Conservation (phyloP, 768 basidiomycete genomes). For the Galerina sulciceps region DNA sequence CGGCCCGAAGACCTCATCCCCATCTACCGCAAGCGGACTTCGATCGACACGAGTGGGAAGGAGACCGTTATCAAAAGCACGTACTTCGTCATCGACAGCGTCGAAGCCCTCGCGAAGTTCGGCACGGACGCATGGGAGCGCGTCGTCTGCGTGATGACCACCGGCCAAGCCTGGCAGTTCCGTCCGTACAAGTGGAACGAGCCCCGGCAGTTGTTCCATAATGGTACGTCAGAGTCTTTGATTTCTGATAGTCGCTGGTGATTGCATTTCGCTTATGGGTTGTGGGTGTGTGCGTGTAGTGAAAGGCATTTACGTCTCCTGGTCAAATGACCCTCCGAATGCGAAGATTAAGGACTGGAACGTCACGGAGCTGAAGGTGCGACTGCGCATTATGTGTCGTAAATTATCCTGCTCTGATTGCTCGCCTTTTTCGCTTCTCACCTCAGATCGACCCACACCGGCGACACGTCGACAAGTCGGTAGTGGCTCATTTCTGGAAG, state of each 20-base stretch:
- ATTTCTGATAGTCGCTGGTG: background rate
- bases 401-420: background rate
- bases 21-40: slow-evolving; percentile 84
- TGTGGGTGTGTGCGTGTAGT: slow-evolving; percentile 49
- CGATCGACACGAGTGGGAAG: slow-evolving; percentile 66
- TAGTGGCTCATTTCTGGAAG: slow-evolving; percentile 97
- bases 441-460: slow-evolving; percentile 89
- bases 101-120: slow-evolving; percentile 92
- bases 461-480: slow-evolving; percentile 92
- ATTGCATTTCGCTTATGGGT: background rate
- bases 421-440: background rate
- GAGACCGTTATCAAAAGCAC: slow-evolving; percentile 60
- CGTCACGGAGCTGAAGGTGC: slow-evolving; percentile 90
- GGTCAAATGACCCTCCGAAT: slow-evolving; percentile 91
- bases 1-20: slow-evolving; percentile 83
- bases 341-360: slow-evolving; percentile 95
- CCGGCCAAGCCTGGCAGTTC: slow-evolving; percentile 99
- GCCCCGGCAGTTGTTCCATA: slow-evolving; percentile 89
- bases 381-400: slow-evolving; percentile 7
- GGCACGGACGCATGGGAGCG: slow-evolving; percentile 95
- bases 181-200: slow-evolving; percentile 96
- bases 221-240: slow-evolving; percentile 66
- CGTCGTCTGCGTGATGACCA: slow-evolving; percentile 97
- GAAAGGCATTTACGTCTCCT: slow-evolving; percentile 94
- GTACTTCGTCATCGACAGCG: slow-evolving; percentile 91